Base-by-base conservation (phyloP, 2,329 filamentous ascomycete genomes). In the Aspergillus fumigatus region DNA sequence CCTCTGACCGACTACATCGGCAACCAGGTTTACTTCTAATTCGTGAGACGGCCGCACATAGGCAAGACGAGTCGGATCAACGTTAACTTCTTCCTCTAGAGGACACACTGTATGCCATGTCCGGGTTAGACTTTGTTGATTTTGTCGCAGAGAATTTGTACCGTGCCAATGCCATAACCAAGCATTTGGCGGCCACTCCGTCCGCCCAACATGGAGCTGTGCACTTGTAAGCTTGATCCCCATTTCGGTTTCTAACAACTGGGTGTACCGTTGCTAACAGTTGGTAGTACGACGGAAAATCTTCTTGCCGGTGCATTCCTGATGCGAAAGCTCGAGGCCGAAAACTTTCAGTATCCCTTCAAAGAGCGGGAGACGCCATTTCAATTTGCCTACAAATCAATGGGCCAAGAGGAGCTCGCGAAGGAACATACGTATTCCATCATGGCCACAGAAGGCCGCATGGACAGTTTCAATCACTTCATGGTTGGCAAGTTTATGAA, bases 391-490 rank as follows among this genome's bases (percentile, higher is more conserved):
- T 69, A 74, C 54, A 59, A 62, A 32, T 56, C 68, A 3, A 67
- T 73, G 58, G 73, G 72, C 2, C 53, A 70, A 17, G 51, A 67
- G 0, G 52, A 63, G 1, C 63, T 73, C 2, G 63, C 68, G 2
- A 53, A 64, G 1, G 55, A 70, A 47, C 72, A 75, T 53, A 70
- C 71, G 0, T 75, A 75, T 48, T 65, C 66, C 0, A 74, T 75
- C 3, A 74, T 75, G 71, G 64, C 67, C 11, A 57, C 55, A 1
- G 65, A 71, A 53, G 69, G 67, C n/a, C 71, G 73, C 4, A 73
- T 75, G 67, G 66, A 68, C 23, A 74, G 72, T 51, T 75, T 75
- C 50, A 74, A 74, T 32, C 55, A 59, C n/a, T 74, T 75, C 57
- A 75, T 75, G 73, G 66, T 67, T 2, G 71, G 72, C 51, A 75